Evolutionary conservation across 768 basidiomycete genomes (phyloP).

Genomic region (Psilocybe tampanensis): DNA sequence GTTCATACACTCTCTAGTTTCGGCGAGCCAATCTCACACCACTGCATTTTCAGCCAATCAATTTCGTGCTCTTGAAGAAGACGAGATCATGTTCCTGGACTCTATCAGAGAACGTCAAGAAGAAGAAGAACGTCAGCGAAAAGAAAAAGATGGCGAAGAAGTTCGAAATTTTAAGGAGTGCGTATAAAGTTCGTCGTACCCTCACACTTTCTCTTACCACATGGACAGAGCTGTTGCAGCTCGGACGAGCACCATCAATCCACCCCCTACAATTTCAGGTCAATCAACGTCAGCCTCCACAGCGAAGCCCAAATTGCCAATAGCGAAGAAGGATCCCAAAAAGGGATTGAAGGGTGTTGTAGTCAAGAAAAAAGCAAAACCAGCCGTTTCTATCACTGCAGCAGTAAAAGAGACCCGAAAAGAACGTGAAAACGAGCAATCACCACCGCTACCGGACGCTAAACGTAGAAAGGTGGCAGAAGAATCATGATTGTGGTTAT

Average conservation of each 20-base stretch:
- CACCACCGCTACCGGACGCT: slow-evolving; percentile 35
- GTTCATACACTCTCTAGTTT: slow-evolving; percentile 23
- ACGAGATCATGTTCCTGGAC: slow-evolving; percentile 89
- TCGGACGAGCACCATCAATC: slow-evolving; percentile 51
- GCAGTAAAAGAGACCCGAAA: slow-evolving; percentile 20
- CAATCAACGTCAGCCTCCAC: slow-evolving; percentile 29
- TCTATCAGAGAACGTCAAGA: slow-evolving; percentile 76
- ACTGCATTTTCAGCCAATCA: slow-evolving; percentile 66
- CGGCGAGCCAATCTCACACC: slow-evolving; percentile 8
- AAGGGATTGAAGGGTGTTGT: slow-evolving; percentile 76
- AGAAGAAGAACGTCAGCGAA: slow-evolving; percentile 75
- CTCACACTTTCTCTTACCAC: too few species aligned
- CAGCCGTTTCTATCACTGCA: slow-evolving; percentile 14
- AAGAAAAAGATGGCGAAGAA: slow-evolving; percentile 77
- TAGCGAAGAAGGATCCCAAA: slow-evolving; percentile 64
- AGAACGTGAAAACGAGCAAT: slow-evolving; percentile 24
- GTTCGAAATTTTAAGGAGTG: slow-evolving; percentile 80
- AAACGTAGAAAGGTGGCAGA: slow-evolving; percentile 59
- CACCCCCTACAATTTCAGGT: slow-evolving; percentile 41
- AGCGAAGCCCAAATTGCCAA: slow-evolving; percentile 31
- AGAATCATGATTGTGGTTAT: background rate
- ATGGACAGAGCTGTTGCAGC: slow-evolving; percentile 65
- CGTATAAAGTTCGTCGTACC: too few species aligned
- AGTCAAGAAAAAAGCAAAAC: slow-evolving; percentile 74
- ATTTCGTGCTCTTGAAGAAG: slow-evolving; percentile 87